Base-by-base conservation (phyloP, 345 rosid species). In the Camelina hispida region DNA sequence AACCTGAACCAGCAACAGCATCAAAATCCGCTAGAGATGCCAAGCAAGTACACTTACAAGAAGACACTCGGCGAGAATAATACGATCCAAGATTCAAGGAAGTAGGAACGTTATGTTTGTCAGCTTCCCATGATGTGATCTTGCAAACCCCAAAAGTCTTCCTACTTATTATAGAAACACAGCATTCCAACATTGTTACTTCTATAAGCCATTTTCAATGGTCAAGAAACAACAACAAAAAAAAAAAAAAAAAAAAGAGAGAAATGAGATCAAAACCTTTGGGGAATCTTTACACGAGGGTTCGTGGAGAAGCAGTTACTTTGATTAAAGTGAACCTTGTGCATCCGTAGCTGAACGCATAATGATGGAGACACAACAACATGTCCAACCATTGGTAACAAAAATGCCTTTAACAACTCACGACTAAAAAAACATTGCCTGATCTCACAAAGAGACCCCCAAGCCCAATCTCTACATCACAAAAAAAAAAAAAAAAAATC, bases 1-100 rank as follows among this genome's bases (percentile, higher is more conserved):
- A 88, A 64, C 84, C 89, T 25, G 85, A 73, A 30, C 81, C 83
- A 46, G 83, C 56, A 37, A 81, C 78, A 74, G 80, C 85, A 69
- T 87, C 85, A 50, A 83, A 79, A 71, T 82, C 87, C 14, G 72
- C 83, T 28, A 91, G 81, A 51, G 89, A 85, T 48, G 87, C 88
- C 63, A 84, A 56, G 70, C 85, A 85, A 72, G 78, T 50, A 76
- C 81, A 79, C 53, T 82, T 80, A 25, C 63, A 47, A 14, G 83
- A 79, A 65, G 65, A 70, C 32, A 61, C 74, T 80, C 76, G 60
- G 15, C 11, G 52, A 66, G 55, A 66, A 35, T 67, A 59, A 61
- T 25, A 63, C 22, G 67, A 64, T 62, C 76, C 81, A 57, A 79
- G 72, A 78, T 64, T 84, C 43, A 79, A 77, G 55, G 64, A 34